Evolutionary conservation across 768 basidiomycete species (phyloP), one percentile per base, ranked within the genome.

Genomic region (Mycena pura): DNA sequence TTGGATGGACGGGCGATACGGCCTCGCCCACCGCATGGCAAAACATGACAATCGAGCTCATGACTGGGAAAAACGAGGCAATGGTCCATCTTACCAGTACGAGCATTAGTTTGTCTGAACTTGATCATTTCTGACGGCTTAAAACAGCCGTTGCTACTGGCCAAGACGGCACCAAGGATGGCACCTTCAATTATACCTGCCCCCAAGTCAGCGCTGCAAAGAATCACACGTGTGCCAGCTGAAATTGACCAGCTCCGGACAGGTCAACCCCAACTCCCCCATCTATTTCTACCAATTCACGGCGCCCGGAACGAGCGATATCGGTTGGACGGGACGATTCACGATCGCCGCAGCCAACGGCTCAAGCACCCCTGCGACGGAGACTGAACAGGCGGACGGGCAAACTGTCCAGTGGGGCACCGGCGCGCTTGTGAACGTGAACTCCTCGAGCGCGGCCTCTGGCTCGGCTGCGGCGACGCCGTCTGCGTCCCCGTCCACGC

Each of bases 271-370:
- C 19, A 78, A 89, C 72, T 80, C 91, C 2, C 69, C 85, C 36
- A 86, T 93, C 64, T 93, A 92, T 78, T 93, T 93, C 78, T 91
- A 91, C 73, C 90, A 92, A 68, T 93, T 90, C 79, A 78, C 83
- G 15, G 73, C 84, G 1, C 75, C 82, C 0, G 68, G 62, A 6
- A 69, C 84, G 0, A 1, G 74, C 36, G 69, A 68, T 46, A 79
- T 77, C 69, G 72, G 76, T 32, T 94, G 92, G 92, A 90, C 91
- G 2, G 86, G 84, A 14, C 89, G 92, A 22, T 93, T 92, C 80
- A 77, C 88, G 31, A 91, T 94, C 68, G 85, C 88, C 3, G 82
- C 80, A 29, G 43, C 80, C 5, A 65, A 72, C 24, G 86, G 84
- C 13, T 63, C 73, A 7, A 76, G 80, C 50, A 79, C 79, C 3